A percentile compares a stretch with the other conserved stretches of the same genome.
Evolutionary conservation across 805 yeast genomes (phyloP).

Genomic region (Kodamaea jinghongensis): DNA sequence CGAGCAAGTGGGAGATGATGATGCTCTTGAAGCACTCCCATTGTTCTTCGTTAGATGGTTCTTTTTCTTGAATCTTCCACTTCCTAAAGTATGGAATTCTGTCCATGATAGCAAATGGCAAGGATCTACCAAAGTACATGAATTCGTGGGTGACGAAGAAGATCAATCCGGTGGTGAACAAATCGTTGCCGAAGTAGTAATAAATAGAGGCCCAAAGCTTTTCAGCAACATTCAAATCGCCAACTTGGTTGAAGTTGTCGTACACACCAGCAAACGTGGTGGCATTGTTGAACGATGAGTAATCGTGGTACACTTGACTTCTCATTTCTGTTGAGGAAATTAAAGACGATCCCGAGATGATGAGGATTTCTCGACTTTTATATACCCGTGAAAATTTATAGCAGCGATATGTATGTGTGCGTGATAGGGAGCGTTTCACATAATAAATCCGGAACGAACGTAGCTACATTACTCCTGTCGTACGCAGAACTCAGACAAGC

Average conservation of each 20-base stretch:
- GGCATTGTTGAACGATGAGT: conserved; percentile 24
- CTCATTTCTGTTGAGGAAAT: conserved; percentile 5
- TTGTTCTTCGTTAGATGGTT: conserved; percentile 80
- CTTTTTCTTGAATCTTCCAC: conserved; percentile 84
- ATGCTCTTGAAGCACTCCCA: conserved; percentile 90
- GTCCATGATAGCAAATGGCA: conserved; percentile 92
- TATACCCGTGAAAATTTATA: not conserved
- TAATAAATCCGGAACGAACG: no score
- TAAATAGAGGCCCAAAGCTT: conserved; percentile 88
- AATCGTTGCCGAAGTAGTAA: conserved; percentile 79
- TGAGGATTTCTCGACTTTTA: not conserved
- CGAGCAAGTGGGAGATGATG: conserved; percentile 79
- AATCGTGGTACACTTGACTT: conserved; percentile 27
- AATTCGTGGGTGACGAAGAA: conserved; percentile 82
- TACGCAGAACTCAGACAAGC: no score
- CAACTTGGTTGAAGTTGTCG: conserved; percentile 23
- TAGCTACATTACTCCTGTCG: no score
- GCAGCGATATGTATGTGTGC: no score
- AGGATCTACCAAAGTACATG: conserved; percentile 85
- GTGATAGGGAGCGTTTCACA: no score
- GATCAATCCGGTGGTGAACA: conserved; percentile 86
- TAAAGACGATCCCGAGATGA: not conserved
- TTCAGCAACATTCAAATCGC: conserved; percentile 51
- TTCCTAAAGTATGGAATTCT: conserved; percentile 78
- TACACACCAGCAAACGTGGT: conserved; percentile 24